Evolutionary conservation across 2,329 filamentous ascomycete genomes (phyloP).

Genomic region (Chaetomium olivaceum): DNA sequence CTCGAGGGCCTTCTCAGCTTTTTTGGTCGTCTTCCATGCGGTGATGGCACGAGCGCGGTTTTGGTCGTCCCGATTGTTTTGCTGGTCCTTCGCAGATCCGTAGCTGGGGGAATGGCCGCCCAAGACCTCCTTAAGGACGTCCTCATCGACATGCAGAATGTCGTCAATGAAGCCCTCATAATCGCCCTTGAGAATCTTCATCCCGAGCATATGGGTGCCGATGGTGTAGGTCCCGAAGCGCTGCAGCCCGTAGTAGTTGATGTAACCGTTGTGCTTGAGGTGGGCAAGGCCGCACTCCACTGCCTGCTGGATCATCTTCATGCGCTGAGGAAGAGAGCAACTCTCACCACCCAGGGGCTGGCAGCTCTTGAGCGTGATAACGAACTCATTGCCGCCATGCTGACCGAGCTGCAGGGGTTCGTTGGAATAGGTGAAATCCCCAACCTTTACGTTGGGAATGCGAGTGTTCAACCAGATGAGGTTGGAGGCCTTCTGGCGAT

Average conservation of each 20-base stretch:
- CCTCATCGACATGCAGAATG: constrained; percentile 71
- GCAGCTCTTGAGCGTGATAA: constrained; percentile 87
- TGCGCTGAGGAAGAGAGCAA: constrained; percentile 51
- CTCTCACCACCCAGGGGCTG: constrained; percentile 51
- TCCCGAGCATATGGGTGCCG: constrained; percentile 82
- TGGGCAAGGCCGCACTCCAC: constrained; percentile 63
- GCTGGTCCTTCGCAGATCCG: constrained; percentile 33
- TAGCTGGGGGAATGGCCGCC: constrained; percentile 35
- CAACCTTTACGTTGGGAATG: constrained; percentile 64
- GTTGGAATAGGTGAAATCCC: constrained; percentile 77
- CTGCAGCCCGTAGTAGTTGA: constrained; percentile 98
- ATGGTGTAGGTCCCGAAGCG: constrained; percentile 87
- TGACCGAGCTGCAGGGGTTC: constrained; percentile 78
- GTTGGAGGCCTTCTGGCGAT: constrained; percentile 53
- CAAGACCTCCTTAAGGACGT: constrained; percentile 58
- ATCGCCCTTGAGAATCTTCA: constrained; percentile 78
- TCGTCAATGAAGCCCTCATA: constrained; percentile 77
- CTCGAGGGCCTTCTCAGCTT: constrained; percentile 61
- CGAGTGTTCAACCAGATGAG: constrained; percentile 66
- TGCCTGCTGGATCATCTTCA: constrained; percentile 48
- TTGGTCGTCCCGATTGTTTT: constrained; percentile 72
- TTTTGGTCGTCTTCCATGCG: constrained; percentile 65
- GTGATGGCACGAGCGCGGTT: constrained; percentile 77
- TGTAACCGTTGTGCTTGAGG: constrained; percentile 75
- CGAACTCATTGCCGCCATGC: constrained; percentile 86